Conservation (phyloP, 108 stramenopile species). For the Cylindrotheca fusiformis region DNA sequence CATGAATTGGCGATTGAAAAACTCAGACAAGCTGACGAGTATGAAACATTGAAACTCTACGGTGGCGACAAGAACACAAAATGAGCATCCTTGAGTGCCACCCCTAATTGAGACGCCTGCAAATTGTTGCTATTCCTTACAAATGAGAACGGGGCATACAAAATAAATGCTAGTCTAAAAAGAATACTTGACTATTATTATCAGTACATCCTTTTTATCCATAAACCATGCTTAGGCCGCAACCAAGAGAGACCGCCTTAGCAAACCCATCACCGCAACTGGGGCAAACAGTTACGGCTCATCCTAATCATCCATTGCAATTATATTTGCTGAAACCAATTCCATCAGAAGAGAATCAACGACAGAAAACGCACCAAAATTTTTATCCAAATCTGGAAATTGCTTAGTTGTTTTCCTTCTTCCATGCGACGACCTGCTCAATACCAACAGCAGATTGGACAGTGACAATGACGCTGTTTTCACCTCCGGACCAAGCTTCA, state of each 20-base stretch:
- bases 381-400: no score
- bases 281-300: background rate
- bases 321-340: no score
- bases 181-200: no score
- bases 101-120: no score
- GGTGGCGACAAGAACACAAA: no score
- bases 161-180: no score
- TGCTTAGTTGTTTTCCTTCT: conserved; percentile 66
- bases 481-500: conserved; percentile 90
- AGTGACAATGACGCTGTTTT: conserved; percentile 78
- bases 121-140: no score
- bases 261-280: background rate
- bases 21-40: conserved; percentile 70
- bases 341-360: no score
- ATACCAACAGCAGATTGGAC: conserved; percentile 89
- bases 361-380: no score
- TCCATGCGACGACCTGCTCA: conserved; percentile 87
- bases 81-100: no score
- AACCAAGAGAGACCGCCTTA: background rate
- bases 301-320: background rate
- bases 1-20: conserved; percentile 48
- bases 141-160: no score
- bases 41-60: conserved; percentile 78
- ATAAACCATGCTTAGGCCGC: background rate
- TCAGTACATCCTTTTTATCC: no score